Conservation (phyloP, 2,329 filamentous ascomycete species). For the Exophiala xenobiotica region DNA sequence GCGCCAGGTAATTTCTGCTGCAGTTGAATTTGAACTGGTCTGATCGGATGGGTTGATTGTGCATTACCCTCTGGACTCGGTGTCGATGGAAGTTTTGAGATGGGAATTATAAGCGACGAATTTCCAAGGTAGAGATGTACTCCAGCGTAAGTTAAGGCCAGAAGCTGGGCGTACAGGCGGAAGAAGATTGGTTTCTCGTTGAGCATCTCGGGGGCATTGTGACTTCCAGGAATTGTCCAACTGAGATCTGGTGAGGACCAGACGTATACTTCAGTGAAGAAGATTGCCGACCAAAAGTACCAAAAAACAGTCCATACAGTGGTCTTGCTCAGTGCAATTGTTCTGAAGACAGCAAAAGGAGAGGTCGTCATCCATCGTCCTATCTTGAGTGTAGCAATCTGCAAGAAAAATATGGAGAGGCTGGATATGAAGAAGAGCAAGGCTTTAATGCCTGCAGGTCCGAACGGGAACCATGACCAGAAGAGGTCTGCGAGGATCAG, state of each 20-base stretch:
- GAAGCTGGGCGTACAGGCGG: conserved; percentile 65
- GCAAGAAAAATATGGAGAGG: conserved; percentile 77
- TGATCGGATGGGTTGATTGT: conserved; percentile 38
- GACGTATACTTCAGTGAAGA: conserved; percentile 79
- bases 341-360: conserved; percentile 63
- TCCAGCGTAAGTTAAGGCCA: conserved; percentile 67
- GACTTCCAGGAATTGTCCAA: conserved; percentile 68
- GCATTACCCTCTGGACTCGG: conserved; percentile 31
- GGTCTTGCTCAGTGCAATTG: conserved; percentile 56
- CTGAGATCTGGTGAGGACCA: conserved; percentile 69
- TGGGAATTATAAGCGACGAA: conserved; percentile 63
- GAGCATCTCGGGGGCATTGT: conserved; percentile 58
- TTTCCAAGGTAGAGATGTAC: conserved; percentile 71
- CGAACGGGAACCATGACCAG: conserved; percentile 85
- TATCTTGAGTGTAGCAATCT: conserved; percentile 79
- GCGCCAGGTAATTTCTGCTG: conserved; percentile 35
- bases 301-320: conserved; percentile 70
- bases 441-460: conserved; percentile 71
- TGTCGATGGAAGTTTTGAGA: conserved; percentile 37
- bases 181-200: conserved; percentile 88
- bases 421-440: conserved; percentile 72
- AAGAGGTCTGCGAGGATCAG: conserved; percentile 54
- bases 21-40: conserved; percentile 42
- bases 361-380: conserved; percentile 70
- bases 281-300: conserved; percentile 73